phyloP scores from a whole-genome alignment of 345 rosid species.

The Camelina neglecta region DNA sequence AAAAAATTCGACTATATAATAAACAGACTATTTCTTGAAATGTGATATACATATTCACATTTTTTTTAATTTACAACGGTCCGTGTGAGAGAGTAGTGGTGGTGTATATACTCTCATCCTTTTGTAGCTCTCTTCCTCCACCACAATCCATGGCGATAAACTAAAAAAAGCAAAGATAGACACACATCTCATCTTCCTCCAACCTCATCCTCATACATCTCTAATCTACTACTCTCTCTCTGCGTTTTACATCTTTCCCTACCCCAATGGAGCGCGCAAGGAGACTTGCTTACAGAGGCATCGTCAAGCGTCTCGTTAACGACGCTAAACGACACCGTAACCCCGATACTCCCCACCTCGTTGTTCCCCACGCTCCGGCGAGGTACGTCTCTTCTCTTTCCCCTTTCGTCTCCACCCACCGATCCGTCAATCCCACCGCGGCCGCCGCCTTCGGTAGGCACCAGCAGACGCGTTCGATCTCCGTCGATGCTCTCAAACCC shows the following conservation, averaged over 20 bases:
- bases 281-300: slow-evolving; percentile 81
- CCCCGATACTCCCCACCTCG: slow-evolving; percentile 41
- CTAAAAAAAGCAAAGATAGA: neutral
- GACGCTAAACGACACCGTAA: slow-evolving; percentile 59
- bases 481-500: slow-evolving; percentile 73
- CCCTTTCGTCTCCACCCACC: slow-evolving; percentile 50
- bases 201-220: neutral
- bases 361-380: slow-evolving; percentile 57
- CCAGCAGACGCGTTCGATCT: slow-evolving; percentile 61
- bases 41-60: slow-evolving; percentile 11
- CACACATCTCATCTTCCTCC: neutral
- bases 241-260: neutral
- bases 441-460: slow-evolving; percentile 13
- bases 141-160: slow-evolving; percentile 38
- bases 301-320: slow-evolving; percentile 67
- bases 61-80: neutral
- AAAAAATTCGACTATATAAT: slow-evolving; percentile 18
- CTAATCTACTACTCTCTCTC: neutral
- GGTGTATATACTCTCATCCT: neutral
- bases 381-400: slow-evolving; percentile 82
- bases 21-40: slow-evolving; percentile 11
- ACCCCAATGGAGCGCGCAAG: slow-evolving; percentile 82
- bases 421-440: slow-evolving; percentile 41
- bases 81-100: neutral
- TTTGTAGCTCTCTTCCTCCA: slow-evolving; percentile 22